Percentiles rank a stretch among this genome's conserved stretches.
Evolutionary conservation across 164 flowering plant species (phyloP).

Genomic region (Piper betle): DNA sequence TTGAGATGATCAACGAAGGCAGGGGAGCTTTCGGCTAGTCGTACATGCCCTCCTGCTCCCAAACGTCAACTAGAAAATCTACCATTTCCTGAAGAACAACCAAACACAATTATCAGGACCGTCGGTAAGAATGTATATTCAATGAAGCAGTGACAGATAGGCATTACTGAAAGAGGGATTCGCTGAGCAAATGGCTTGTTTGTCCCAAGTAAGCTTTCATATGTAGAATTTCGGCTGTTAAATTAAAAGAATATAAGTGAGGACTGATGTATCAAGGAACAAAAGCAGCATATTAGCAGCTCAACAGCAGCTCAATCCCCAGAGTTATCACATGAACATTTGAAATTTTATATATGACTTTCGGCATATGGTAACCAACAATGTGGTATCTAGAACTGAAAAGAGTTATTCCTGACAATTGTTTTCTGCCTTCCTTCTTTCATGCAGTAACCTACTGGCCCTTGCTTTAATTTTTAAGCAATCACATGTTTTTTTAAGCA

Average conservation of each 20-base stretch:
- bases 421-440: too few relatives aligned
- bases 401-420: too few relatives aligned
- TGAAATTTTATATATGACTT: not conserved
- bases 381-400: too few relatives aligned
- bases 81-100: slow-evolving; percentile 41
- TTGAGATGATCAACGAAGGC: not conserved
- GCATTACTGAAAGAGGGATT: slow-evolving; percentile 67
- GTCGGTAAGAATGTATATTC: not conserved
- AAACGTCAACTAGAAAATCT: slow-evolving; percentile 69
- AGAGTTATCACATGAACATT: not conserved
- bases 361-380: too few relatives aligned
- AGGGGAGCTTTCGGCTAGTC: slow-evolving; percentile 24
- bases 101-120: not conserved
- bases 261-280: not conserved
- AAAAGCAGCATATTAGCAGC: too few relatives aligned
- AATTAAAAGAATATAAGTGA: not conserved
- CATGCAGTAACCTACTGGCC: too few relatives aligned
- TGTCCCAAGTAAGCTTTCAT: slow-evolving; percentile 60
- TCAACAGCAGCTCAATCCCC: too few relatives aligned
- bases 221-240: slow-evolving; percentile 69
- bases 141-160: too few relatives aligned
- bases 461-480: too few relatives aligned
- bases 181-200: slow-evolving; percentile 53
- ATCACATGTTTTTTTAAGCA: too few relatives aligned
- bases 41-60: slow-evolving; percentile 91